Evolutionary conservation across 139 green algal species (phyloP).

Genomic region (Ulvella scutata): DNA sequence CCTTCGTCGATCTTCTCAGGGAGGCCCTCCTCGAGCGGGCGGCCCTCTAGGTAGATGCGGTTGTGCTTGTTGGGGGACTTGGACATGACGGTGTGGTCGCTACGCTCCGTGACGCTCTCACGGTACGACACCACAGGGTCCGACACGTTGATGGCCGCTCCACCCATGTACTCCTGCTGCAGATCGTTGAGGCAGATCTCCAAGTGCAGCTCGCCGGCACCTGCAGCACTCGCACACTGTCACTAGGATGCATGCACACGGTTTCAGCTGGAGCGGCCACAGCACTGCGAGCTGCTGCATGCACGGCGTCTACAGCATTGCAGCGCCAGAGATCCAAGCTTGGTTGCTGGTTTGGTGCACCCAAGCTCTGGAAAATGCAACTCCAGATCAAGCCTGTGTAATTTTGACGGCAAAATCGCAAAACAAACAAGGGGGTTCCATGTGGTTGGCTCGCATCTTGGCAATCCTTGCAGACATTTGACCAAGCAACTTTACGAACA

Average conservation of each 20-base stretch:
- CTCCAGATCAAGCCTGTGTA: too few relatives aligned
- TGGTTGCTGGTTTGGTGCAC: too few relatives aligned
- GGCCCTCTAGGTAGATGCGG: constrained; percentile 88
- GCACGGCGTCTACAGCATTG: too few relatives aligned
- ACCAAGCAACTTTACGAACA: too few relatives aligned
- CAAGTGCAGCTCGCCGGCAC: constrained; percentile 89
- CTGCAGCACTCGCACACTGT: too few relatives aligned
- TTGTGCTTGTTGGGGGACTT: constrained; percentile 99
- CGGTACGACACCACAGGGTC: constrained; percentile 96
- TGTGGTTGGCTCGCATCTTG: not conserved
- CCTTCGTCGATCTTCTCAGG: constrained; percentile 96
- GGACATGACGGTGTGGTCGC: constrained; percentile 87
- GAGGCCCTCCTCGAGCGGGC: constrained; percentile 91
- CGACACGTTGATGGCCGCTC: constrained; percentile 86
- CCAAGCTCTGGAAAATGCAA: too few relatives aligned
- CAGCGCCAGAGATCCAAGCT: too few relatives aligned
- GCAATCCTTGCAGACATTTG: not conserved
- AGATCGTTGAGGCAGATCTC: constrained; percentile 99
- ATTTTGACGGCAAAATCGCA: too few relatives aligned
- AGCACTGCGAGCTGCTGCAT: too few relatives aligned
- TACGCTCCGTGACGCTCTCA: constrained; percentile 76
- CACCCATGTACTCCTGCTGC: constrained; percentile 99
- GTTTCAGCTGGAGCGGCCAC: too few relatives aligned
- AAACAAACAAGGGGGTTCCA: too few relatives aligned
- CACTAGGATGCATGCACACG: too few relatives aligned